Evolutionary conservation across 495 filamentous ascomycete genomes (phyloP).

Genomic region (Umbilicaria muhlenbergii): DNA sequence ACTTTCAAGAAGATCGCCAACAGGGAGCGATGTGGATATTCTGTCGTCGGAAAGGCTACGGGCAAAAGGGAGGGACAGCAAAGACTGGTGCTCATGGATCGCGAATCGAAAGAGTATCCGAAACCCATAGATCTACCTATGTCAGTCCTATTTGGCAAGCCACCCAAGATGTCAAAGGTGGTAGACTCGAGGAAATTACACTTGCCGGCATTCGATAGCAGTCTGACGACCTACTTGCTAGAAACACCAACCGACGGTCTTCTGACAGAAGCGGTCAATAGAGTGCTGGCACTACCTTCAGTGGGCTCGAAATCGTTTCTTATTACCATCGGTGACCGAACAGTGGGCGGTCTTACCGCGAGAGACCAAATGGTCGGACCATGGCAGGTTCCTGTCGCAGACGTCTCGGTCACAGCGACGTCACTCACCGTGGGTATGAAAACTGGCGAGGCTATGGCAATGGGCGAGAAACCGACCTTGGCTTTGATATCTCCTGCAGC

Average conservation of each 20-base stretch:
- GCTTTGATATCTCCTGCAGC: constrained; percentile 83
- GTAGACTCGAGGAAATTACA: constrained; percentile 58
- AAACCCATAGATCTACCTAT: constrained; percentile 83
- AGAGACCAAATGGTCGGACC: constrained; percentile 93
- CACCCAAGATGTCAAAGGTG: constrained; percentile 64
- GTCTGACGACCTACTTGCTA: constrained; percentile 44
- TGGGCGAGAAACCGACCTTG: constrained; percentile 85
- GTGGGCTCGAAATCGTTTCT: constrained; percentile 94
- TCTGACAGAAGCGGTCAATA: constrained; percentile 55
- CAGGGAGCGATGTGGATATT: constrained; percentile 86
- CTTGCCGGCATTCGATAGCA: constrained; percentile 59
- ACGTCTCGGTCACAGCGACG: constrained; percentile 81
- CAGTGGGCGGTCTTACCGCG: constrained; percentile 75
- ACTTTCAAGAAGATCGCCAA: constrained; percentile 69
- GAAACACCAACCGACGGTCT: constrained; percentile 46
- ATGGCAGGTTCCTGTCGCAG: constrained; percentile 91
- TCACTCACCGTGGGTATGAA: constrained; percentile 54
- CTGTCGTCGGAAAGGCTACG: constrained; percentile 70
- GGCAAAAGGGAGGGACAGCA: constrained; percentile 45
- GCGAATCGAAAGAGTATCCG: constrained; percentile 61
- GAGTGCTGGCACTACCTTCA: constrained; percentile 70
- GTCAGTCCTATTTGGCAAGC: constrained; percentile 81
- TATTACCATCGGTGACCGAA: constrained; percentile 89
- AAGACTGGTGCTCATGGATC: constrained; percentile 64
- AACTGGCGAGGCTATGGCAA: constrained; percentile 90